Conservation (phyloP, 441 rosid species). For the Aleurites moluccanus region DNA sequence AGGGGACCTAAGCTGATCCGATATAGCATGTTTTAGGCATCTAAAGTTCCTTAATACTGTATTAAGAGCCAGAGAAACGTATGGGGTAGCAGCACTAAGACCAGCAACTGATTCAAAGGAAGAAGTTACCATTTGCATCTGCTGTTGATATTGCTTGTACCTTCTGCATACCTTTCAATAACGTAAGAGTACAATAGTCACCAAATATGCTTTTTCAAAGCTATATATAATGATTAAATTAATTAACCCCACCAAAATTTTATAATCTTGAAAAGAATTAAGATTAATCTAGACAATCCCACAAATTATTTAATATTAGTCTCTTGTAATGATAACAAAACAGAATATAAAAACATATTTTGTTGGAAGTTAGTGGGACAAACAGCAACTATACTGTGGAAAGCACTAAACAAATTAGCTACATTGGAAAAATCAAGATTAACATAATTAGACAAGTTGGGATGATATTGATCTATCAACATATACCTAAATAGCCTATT, state of each 20-base stretch:
- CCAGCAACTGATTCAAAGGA: constrained; percentile 63
- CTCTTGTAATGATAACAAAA: neutral
- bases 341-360: neutral
- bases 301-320: neutral
- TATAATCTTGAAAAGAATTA: neutral
- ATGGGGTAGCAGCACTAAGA: constrained; percentile 54
- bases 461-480: neutral
- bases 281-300: neutral
- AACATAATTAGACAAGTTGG: neutral
- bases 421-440: constrained; percentile 20
- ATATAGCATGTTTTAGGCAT: constrained; percentile 45
- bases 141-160: constrained; percentile 60
- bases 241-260: neutral
- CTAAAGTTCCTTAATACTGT: constrained; percentile 46
- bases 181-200: constrained; percentile 12
- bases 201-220: neutral
- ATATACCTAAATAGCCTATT: neutral
- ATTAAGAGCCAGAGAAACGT: constrained; percentile 48
- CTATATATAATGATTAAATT: neutral
- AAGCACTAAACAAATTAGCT: constrained; percentile 5
- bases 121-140: constrained; percentile 64
- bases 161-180: constrained; percentile 45
- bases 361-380: neutral
- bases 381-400: constrained; percentile 8
- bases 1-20: constrained; percentile 41